Base-by-base conservation (phyloP, 768 basidiomycete species). In the Kwoniella dendrophila region DNA sequence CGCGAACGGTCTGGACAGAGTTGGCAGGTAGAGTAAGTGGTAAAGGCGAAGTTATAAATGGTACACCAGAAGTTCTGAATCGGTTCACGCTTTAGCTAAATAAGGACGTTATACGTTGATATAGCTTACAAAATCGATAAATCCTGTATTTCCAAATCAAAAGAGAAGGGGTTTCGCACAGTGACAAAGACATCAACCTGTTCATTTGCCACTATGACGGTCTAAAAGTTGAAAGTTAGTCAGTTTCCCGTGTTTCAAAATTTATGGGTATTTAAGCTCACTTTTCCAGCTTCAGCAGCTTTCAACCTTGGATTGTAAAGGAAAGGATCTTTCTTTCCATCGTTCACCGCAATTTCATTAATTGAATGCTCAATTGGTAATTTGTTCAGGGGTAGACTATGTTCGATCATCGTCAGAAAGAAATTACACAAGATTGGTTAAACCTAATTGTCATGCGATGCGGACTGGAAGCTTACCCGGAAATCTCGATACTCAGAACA, bases 141-240 rank as follows among this genome's bases (percentile, higher is more conserved):
- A 68, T 86, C 87, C 60, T 90, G 87, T 18, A 98, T 79, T 64
- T 97, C 92, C 12, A 99, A 82, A 63, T 94, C 91, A 77, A 98
- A 95, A 3, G 90, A 85, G 77, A 88, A 95, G 1, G 92, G 91
- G 77, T 99, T 99, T 59, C 86, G 86, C n/a, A 99, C 79, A 22
- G 88, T 87, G 45, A 98, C 82, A 7, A 87, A 83, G 68, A 97
- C 84, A 69, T 98, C 93, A 30, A 92, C 80, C 3, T 80, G 78
- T 76, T 98, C 96, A 67, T 88, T 88, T 75, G 90, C 90, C 1
- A 92, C 90, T 14, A 93, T 83, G 12, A 89, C 71, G 0, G 84
- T 81, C 81, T 86, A 84, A 8, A 8, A 38, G 8, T 38, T 38
- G 8, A 38, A n/a, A n/a, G 8, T 38, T 18, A 8, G 36, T 38